Conservation (phyloP, 2,329 filamentous ascomycete species). For the Ophioceras dolichostomum region DNA sequence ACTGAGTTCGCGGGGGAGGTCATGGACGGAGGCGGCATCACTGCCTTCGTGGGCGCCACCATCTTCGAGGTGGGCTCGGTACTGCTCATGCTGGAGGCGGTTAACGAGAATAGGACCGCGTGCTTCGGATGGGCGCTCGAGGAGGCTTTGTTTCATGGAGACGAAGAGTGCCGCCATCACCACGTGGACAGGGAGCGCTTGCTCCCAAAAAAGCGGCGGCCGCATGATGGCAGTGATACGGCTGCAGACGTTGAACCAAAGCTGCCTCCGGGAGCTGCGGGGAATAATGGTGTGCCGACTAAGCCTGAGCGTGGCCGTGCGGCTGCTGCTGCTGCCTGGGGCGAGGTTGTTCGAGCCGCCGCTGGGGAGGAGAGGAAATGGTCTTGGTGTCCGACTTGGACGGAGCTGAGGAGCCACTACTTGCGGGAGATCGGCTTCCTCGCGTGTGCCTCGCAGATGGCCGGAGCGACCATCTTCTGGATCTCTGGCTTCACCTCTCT, state of each 20-base stretch:
- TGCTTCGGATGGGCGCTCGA: slow-evolving; percentile 62
- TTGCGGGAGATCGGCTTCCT: slow-evolving; percentile 50
- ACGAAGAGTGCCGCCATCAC: slow-evolving; percentile 8
- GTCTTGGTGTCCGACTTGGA: slow-evolving; percentile 46
- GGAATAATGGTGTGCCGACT: too few species aligned
- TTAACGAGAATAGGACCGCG: slow-evolving; percentile 52
- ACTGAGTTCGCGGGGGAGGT: slow-evolving; percentile 42
- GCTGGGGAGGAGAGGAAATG: slow-evolving; percentile 22
- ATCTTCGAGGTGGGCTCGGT: slow-evolving; percentile 54
- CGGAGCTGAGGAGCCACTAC: slow-evolving; percentile 47
- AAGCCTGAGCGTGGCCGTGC: too few species aligned
- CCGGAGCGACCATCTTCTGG: slow-evolving; percentile 52
- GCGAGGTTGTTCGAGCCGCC: too few species aligned
- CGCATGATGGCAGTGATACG: too few species aligned
- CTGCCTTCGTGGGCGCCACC: slow-evolving; percentile 54
- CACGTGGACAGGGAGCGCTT: slow-evolving; percentile 6
- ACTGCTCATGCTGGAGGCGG: slow-evolving; percentile 51
- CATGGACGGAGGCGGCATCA: slow-evolving; percentile 43
- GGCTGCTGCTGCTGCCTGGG: too few species aligned
- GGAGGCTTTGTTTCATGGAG: slow-evolving; percentile 20
- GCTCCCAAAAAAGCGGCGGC: too few species aligned
- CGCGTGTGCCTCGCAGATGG: slow-evolving; percentile 41
- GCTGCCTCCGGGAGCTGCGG: too few species aligned
- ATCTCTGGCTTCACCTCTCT: slow-evolving; percentile 48
- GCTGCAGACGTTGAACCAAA: too few species aligned